Conservation (phyloP, 345 rosid genomes). For the Microthlaspi erraticum region DNA sequence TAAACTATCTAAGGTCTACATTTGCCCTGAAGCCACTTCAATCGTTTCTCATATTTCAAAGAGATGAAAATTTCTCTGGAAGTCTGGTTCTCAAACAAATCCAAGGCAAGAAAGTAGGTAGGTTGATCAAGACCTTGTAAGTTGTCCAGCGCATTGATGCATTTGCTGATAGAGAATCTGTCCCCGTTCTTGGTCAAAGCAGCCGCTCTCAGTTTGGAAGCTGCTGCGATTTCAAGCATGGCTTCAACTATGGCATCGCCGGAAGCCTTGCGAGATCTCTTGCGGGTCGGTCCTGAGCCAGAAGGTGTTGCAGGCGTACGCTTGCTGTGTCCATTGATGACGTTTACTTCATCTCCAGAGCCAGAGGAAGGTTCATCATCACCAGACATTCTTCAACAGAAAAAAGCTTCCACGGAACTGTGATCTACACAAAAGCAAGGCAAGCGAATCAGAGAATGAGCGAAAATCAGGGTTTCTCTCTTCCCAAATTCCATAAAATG, state of each 20-base stretch:
- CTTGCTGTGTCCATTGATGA: conserved; percentile 33
- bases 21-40: conserved; percentile 75
- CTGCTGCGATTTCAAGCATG: conserved; percentile 89
- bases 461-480: conserved; percentile 4
- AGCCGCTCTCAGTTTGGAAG: conserved; percentile 78
- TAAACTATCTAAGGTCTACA: conserved; percentile 46
- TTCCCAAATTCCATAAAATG: not conserved
- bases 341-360: conserved; percentile 39
- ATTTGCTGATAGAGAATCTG: conserved; percentile 79
- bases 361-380: conserved; percentile 39
- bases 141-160: conserved; percentile 80
- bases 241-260: conserved; percentile 93
- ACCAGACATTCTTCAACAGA: conserved; percentile 41
- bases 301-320: conserved; percentile 11
- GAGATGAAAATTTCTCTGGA: conserved; percentile 73
- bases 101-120: conserved; percentile 72
- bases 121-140: conserved; percentile 75
- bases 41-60: conserved; percentile 72
- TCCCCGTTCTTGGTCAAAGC: conserved; percentile 70
- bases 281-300: conserved; percentile 44
- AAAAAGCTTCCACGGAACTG: not conserved
- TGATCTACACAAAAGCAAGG: not conserved
- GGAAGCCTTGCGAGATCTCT: conserved; percentile 73
- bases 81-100: conserved; percentile 72
- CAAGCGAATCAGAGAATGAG: conserved; percentile 1